Base-by-base conservation (phyloP, 768 basidiomycete genomes). In the Lactarius sp. region DNA sequence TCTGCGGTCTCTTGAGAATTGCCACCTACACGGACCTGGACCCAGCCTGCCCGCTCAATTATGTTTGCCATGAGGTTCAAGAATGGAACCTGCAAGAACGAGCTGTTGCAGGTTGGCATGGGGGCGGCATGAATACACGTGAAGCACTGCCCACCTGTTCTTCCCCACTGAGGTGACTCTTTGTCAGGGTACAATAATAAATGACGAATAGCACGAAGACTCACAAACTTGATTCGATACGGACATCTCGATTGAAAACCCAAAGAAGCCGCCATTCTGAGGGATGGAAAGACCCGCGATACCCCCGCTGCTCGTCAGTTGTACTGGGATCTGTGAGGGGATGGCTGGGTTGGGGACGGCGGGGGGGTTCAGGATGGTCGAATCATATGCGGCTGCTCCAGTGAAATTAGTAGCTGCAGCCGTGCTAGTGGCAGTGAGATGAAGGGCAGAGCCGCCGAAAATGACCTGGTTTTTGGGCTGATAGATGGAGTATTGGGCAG, bases 181-280 rank as follows among this genome's bases (percentile, higher is more conserved):
- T 57, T 36, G 54, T 64, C 34, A 56, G 44, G 20, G 12, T 57
- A 20, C 31, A 31, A n/a, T 54, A 20, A 0, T 27, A 27, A 27
- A 27, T 27, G 9, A 10, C 1, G 34, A 39, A 37, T 39, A 10
- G 20, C 0, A 34, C 3, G 18, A 46, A 13, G 41, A 83, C 84
- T 75, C 72, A 88, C 87, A 74, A 65, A 88, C 78, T 77, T 84
- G 83, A 59, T 81, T 83, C 12, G 85, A 78, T 6, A 92, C 85
- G 39, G 87, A 89, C 78, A 89, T 80, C 73, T 92, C 89, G 37
- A 92, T 80, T 2, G 86, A 88, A 69, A 92, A 89, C 2, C 87
- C 89, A 56, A 84, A 79, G 68, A 90, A 90, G 13, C 81, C 79
- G 12, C 84, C 85, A 37, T 71, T 71, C 53, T 78, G 75, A 3